Conservation (phyloP, 306 rosid genomes). For the Oxytropis ochrocephala region DNA sequence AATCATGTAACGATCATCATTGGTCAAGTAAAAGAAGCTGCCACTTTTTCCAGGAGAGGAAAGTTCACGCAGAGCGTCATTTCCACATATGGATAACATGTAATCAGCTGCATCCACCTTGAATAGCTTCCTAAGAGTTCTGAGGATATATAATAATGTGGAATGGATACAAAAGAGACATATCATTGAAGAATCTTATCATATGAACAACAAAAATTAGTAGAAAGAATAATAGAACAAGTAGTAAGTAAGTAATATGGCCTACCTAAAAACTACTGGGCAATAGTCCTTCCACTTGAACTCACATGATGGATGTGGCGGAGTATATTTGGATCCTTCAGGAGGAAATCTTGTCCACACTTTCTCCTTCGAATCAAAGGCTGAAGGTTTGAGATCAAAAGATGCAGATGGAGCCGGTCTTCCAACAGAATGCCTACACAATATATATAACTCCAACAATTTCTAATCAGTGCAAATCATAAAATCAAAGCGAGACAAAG, state of each 20-base stretch:
- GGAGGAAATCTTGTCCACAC: slow-evolving; percentile 91
- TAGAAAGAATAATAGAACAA: background rate
- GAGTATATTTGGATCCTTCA: slow-evolving; percentile 85
- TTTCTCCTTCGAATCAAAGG: slow-evolving; percentile 84
- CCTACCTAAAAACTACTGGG: slow-evolving; percentile 85
- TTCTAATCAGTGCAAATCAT: background rate
- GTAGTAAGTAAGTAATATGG: background rate
- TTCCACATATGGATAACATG: slow-evolving; percentile 79
- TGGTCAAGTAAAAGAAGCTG: slow-evolving; percentile 85
- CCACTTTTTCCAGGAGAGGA: slow-evolving; percentile 90
- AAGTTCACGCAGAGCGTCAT: slow-evolving; percentile 76
- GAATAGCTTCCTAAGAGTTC: slow-evolving; percentile 83
- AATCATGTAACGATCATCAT: slow-evolving; percentile 93
- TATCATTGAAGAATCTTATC: background rate
- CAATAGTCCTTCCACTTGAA: slow-evolving; percentile 95
- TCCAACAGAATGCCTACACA: slow-evolving; percentile 78
- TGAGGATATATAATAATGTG: too few species aligned
- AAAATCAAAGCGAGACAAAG: too few species aligned
- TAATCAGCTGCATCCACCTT: slow-evolving; percentile 83
- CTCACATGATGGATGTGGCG: slow-evolving; percentile 79
- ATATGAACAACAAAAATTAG: background rate
- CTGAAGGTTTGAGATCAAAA: slow-evolving; percentile 79
- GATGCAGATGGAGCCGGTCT: slow-evolving; percentile 83
- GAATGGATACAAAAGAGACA: background rate
- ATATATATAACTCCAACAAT: background rate